These are phyloP conservation scores for Rhizopogon vulgaris DNA, from an alignment of 768 basidiomycete genomes.

Conservation along the genomic window DNA sequence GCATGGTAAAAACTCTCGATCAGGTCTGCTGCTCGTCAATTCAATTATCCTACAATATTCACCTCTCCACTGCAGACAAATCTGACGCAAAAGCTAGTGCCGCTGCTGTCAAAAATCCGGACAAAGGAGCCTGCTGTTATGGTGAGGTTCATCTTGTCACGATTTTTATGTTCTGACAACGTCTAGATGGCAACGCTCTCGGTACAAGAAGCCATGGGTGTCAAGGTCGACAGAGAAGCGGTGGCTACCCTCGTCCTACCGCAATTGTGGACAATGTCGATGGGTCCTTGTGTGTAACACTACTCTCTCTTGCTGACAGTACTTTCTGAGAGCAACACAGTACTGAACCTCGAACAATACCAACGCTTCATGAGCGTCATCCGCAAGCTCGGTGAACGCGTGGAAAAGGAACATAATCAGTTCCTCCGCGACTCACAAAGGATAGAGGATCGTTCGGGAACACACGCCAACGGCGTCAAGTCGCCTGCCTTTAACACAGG, in stretches of 20 bases:
- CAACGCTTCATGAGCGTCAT: conserved; percentile 88
- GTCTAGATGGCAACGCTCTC: conserved; percentile 76
- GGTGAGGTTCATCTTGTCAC: conserved; percentile 32
- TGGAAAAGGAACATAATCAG: conserved; percentile 88
- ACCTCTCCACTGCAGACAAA: conserved; percentile 48
- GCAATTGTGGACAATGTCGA: conserved; percentile 96
- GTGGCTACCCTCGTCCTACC: conserved; percentile 85
- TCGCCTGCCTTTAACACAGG: conserved; percentile 35
- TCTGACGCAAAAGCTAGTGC: conserved; percentile 92
- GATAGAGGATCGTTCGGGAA: conserved; percentile 70
- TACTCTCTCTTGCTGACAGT: not conserved
- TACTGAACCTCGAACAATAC: conserved; percentile 83
- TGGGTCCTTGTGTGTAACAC: conserved; percentile 72
- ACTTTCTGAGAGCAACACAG: conserved; percentile 27
- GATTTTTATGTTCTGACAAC: not conserved
- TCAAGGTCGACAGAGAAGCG: conserved; percentile 89
- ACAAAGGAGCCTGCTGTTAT: conserved; percentile 96
- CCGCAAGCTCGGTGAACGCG: conserved; percentile 70
- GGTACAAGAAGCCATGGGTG: conserved; percentile 95
- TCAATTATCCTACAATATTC: not conserved
- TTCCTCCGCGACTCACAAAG: conserved; percentile 91
- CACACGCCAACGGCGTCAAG: conserved; percentile 36
- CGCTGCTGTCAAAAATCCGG: conserved; percentile 87
- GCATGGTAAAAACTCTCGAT: conserved; percentile 87
- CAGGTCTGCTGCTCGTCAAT: conserved; percentile 46